Conservation (phyloP, 139 green algal genomes). For the Chlorella sp. region DNA sequence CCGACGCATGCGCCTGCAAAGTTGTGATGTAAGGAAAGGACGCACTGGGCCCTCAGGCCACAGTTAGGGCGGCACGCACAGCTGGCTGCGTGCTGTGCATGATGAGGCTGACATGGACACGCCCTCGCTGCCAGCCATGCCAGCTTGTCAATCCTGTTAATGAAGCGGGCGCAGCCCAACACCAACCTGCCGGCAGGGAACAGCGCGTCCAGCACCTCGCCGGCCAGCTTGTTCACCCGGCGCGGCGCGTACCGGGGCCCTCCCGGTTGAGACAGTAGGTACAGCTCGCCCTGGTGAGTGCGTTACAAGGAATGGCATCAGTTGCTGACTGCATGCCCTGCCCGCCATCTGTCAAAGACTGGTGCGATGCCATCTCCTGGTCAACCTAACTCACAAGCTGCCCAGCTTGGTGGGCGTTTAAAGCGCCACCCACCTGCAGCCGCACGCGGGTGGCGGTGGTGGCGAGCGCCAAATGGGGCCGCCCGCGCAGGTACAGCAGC, state of each 20-base stretch:
- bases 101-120: no score
- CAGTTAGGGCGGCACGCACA: not conserved
- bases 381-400: no score
- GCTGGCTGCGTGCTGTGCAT: no score
- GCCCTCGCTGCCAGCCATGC: no score
- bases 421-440: slow-evolving; percentile 41
- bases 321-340: no score
- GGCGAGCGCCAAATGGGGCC: slow-evolving; percentile 37
- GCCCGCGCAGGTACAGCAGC: slow-evolving; percentile 46
- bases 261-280: slow-evolving; percentile 71
- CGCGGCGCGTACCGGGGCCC: slow-evolving; percentile 74
- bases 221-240: slow-evolving; percentile 59
- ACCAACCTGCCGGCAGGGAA: slow-evolving; percentile 65
- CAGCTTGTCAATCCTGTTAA: no score
- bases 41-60: not conserved
- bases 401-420: not conserved
- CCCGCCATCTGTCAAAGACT: no score
- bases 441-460: slow-evolving; percentile 58
- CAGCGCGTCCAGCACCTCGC: slow-evolving; percentile 60
- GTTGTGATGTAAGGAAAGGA: not conserved
- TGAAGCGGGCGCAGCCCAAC: no score
- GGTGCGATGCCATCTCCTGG: no score
- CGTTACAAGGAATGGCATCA: not conserved
- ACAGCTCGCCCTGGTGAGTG: slow-evolving; percentile 66
- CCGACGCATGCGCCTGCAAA: slow-evolving; percentile 47